A percentile compares a stretch with the other conserved stretches of the same genome.
Evolutionary conservation across 2,329 filamentous ascomycete species (phyloP).

Genomic region (Fusarium staphyleae): DNA sequence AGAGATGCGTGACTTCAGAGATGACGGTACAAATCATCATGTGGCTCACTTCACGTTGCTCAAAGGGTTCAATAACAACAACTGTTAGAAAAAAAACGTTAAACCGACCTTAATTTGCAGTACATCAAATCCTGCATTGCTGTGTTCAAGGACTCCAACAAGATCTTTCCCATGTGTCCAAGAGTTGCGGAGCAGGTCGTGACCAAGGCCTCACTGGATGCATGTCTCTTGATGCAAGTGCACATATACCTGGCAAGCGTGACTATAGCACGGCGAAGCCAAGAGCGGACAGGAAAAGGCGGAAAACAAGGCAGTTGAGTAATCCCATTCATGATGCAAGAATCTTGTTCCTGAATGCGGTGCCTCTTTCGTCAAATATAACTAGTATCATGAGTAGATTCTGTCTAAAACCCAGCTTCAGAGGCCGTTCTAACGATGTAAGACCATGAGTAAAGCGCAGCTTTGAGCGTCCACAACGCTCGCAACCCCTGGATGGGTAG

Average conservation of each 20-base stretch:
- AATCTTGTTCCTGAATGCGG: not conserved
- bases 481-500: not conserved
- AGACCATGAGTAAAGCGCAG: not conserved
- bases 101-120: no score
- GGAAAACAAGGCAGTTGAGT: not conserved
- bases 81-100: not conserved
- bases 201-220: not conserved
- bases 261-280: not conserved
- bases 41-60: not conserved
- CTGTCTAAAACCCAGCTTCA: not conserved
- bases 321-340: not conserved
- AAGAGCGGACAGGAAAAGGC: not conserved
- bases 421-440: not conserved
- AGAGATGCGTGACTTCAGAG: not conserved
- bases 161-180: no score
- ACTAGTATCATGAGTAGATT: not conserved
- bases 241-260: no score
- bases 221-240: not conserved
- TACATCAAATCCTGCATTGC: no score
- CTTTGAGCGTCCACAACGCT: not conserved
- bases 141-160: no score
- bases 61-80: slow-evolving; percentile 8
- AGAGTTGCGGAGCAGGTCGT: not conserved
- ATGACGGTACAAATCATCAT: not conserved
- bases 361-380: not conserved